Base-by-base conservation (phyloP, 2,329 filamentous ascomycete genomes). In the Trichoderma sp. region DNA sequence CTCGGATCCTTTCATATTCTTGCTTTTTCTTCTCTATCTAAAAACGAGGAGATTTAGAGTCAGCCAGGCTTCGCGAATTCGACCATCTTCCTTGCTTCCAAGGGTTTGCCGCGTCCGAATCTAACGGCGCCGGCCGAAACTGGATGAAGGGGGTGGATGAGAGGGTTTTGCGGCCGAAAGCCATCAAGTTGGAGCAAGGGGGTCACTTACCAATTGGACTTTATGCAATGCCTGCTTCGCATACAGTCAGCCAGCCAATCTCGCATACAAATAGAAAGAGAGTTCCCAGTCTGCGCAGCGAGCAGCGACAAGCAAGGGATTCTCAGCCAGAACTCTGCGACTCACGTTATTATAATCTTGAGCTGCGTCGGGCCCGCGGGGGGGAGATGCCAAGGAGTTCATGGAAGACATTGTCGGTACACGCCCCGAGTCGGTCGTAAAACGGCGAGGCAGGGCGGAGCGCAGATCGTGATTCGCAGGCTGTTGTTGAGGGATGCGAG, bases 21-120 rank as follows among this genome's bases (percentile, higher is more conserved):
- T 93, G 86, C 78, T 94, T 94, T 83, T 97, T 97, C 83, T 96
- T 96, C 81, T 97, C 95, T 79, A 97, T 89, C 95, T 98, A 81
- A 72, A 72, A n/a, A 28, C 2, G 3, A 6, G 36, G 6, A 15
- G 30, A 12, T 20, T 6, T n/a, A 11, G 36, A 47, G 57, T 69
- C 30, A 69, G 66, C 30, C 57, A 34, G 5, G 32, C 34, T 28
- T 59, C 26, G 50, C 50, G 28, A 67, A 34, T 34, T 34, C 26
- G 32, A 50, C 3, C 11, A 1, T 50, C 8, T n/a, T 34, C 8
- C 43, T 28, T 32, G 28, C 20, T 30, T 28, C 17, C 26, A 23
- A n/a, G n/a, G 17, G 36, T 26, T 62, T 43, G 20, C 20, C 13
- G 59, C 34, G 20, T n/a, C 8, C n/a, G 15, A 34, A 15, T 20